A percentile compares a stretch with the other conserved stretches of the same genome.
Conservation (phyloP, 2,329 filamentous ascomycete species). For the Hirsutella thompsonii region DNA sequence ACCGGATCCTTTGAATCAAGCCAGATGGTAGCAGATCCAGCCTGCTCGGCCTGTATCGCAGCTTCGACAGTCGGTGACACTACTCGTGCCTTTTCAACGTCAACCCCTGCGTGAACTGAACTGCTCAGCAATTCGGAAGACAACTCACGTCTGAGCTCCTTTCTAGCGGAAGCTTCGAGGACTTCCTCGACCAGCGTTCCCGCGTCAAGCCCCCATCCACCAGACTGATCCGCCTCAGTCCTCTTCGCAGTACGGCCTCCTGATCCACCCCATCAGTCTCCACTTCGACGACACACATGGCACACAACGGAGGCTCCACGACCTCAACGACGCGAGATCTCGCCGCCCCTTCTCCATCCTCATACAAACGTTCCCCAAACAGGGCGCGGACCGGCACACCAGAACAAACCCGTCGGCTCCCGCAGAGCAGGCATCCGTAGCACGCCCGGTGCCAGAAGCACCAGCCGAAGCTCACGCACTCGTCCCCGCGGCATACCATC, state of each 20-base stretch:
- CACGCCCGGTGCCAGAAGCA: slow-evolving; percentile 46
- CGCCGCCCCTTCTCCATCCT: background rate
- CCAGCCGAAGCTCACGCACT: slow-evolving; percentile 46
- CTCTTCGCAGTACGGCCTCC: slow-evolving; percentile 23
- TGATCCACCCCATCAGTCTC: slow-evolving; percentile 21
- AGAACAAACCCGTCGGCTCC: slow-evolving; percentile 23
- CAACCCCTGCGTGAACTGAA: background rate
- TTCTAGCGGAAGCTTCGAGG: no score
- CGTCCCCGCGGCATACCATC: slow-evolving; percentile 36
- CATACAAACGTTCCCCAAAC: slow-evolving; percentile 10
- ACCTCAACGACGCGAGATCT: slow-evolving; percentile 24
- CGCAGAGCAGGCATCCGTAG: slow-evolving; percentile 43
- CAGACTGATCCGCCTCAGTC: slow-evolving; percentile 27
- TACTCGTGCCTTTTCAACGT: background rate
- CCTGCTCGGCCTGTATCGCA: background rate
- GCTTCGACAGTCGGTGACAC: no score
- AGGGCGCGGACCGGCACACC: slow-evolving; percentile 22
- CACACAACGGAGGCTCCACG: slow-evolving; percentile 34
- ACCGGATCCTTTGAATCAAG: slow-evolving; percentile 37
- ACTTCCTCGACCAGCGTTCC: slow-evolving; percentile 21
- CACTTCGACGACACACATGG: slow-evolving; percentile 27
- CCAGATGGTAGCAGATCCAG: slow-evolving; percentile 26
- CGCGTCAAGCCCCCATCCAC: slow-evolving; percentile 34
- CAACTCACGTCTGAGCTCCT: background rate
- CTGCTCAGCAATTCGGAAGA: background rate